Evolutionary conservation across 2,329 filamentous ascomycete genomes (phyloP).

Genomic region (Teratosphaeria viscida): DNA sequence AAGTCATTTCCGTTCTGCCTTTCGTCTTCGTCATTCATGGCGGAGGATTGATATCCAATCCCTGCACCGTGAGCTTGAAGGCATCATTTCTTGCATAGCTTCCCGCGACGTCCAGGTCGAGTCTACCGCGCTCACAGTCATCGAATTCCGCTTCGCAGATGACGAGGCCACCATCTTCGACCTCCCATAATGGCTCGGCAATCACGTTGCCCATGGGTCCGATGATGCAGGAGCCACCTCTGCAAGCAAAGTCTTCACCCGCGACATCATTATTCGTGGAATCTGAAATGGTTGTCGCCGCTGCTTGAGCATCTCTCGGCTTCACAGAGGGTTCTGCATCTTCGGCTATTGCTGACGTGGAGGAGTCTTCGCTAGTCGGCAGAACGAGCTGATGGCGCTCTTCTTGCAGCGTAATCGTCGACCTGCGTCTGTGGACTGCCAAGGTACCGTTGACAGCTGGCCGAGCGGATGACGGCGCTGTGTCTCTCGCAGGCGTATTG

Average conservation of each 20-base stretch:
- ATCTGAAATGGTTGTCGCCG: conserved; percentile 2
- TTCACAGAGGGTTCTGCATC: background rate
- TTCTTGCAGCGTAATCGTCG: conserved; percentile 32
- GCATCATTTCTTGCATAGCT: conserved; percentile 69
- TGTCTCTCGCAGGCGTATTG: background rate
- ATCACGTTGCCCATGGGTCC: conserved; percentile 71
- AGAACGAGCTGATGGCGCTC: conserved; percentile 48
- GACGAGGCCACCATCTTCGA: conserved; percentile 55
- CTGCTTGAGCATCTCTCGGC: background rate
- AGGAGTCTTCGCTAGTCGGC: conserved; percentile 7
- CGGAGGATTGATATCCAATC: conserved; percentile 50
- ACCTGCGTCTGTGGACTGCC: conserved; percentile 22
- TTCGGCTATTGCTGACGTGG: conserved; percentile 1
- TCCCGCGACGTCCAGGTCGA: conserved; percentile 77
- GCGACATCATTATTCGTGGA: conserved; percentile 4
- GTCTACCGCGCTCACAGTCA: conserved; percentile 68
- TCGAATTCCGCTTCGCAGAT: conserved; percentile 73
- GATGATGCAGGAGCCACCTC: conserved; percentile 75
- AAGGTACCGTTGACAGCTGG: background rate
- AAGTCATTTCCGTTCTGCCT: background rate
- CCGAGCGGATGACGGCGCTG: background rate
- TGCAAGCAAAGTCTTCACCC: conserved; percentile 48
- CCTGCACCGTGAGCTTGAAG: conserved; percentile 50
- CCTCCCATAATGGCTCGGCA: conserved; percentile 72
- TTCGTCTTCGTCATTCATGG: conserved; percentile 25